Evolutionary conservation across 2,329 filamentous ascomycete genomes (phyloP).

Genomic region (Calonectria henricotiae): DNA sequence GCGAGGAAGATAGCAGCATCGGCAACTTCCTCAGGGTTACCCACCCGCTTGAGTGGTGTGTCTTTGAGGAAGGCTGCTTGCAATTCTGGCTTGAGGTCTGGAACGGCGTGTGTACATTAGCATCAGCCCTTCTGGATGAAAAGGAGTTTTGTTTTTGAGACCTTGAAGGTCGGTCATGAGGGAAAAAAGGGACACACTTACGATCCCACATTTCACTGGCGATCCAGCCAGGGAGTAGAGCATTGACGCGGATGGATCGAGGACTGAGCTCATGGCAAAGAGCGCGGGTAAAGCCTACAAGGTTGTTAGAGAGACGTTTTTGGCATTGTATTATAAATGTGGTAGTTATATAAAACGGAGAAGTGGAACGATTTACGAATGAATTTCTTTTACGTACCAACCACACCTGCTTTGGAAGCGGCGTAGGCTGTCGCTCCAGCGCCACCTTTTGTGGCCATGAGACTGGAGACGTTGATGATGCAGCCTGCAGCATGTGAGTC

Average conservation of each 20-base stretch:
- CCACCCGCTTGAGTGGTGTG: slow-evolving; percentile 80
- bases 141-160: slow-evolving; percentile 29
- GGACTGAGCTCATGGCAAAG: slow-evolving; percentile 75
- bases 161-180: slow-evolving; percentile 32
- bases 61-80: slow-evolving; percentile 60
- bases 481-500: slow-evolving; percentile 64
- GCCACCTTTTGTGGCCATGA: slow-evolving; percentile 80
- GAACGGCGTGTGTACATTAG: slow-evolving; percentile 60
- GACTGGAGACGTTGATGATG: slow-evolving; percentile 87
- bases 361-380: slow-evolving; percentile 38
- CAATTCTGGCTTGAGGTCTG: slow-evolving; percentile 60
- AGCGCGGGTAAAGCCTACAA: slow-evolving; percentile 77
- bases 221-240: slow-evolving; percentile 87
- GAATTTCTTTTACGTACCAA: slow-evolving; percentile 67
- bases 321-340: slow-evolving; percentile 48
- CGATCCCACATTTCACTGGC: slow-evolving; percentile 85
- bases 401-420: slow-evolving; percentile 84
- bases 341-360: slow-evolving; percentile 38
- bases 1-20: slow-evolving; percentile 86
- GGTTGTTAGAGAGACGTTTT: slow-evolving; percentile 44
- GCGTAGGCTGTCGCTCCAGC: slow-evolving; percentile 82
- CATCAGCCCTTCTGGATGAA: slow-evolving; percentile 46
- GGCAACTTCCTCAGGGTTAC: slow-evolving; percentile 81
- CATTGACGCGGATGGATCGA: slow-evolving; percentile 81
- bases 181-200: slow-evolving; percentile 61